Base-by-base conservation (phyloP, 345 rosid genomes). In the Aegle marmelos region DNA sequence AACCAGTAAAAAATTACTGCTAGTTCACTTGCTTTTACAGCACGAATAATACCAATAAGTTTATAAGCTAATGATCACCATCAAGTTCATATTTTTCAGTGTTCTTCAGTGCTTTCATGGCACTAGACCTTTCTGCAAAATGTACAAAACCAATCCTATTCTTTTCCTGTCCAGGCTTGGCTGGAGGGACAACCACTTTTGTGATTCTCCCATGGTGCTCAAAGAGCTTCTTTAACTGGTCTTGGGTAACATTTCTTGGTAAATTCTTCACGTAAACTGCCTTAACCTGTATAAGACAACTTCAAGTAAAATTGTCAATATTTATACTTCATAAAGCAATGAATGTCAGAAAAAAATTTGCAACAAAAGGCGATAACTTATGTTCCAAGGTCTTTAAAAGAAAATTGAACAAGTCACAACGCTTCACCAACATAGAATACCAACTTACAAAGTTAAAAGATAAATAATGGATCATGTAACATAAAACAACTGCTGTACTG, bases 81-180 rank as follows among this genome's bases (percentile, higher is more conserved):
- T 85, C 90, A 39, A 91, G 81, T 83, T 91, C 90, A 70, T 90
- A 90, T 88, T 83, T 90, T 79, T 90, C 93, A 41, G 90, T 83
- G 78, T 85, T 82, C 70, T 90, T 83, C 69, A 90, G 48, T 24
- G 91, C 93, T 76, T 90, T 88, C 91, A 90, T 83, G 31, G 91
- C 88, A 82, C 87, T 83, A 27, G 93, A 87, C 82, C 96, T 88
- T 82, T 91, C 93, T 1, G 90, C 84, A 80, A 86, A 91, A 83
- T 91, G 96, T 28, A 91, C 80, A 78, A 90, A 91, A 68, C 88
- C 96, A 78, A 90, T 85, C 83, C 93, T 86, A 79, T 87, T 87
- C 65, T 80, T 88, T 80, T 88, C 93, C 76, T 87, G 93, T 31
- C 93, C 91, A 76, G 85, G 50, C 77, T 89, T 91, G 57, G 88